These are phyloP conservation scores for Cajanus cajan DNA, from an alignment of 306 rosid species.

Conservation along the genomic window DNA sequence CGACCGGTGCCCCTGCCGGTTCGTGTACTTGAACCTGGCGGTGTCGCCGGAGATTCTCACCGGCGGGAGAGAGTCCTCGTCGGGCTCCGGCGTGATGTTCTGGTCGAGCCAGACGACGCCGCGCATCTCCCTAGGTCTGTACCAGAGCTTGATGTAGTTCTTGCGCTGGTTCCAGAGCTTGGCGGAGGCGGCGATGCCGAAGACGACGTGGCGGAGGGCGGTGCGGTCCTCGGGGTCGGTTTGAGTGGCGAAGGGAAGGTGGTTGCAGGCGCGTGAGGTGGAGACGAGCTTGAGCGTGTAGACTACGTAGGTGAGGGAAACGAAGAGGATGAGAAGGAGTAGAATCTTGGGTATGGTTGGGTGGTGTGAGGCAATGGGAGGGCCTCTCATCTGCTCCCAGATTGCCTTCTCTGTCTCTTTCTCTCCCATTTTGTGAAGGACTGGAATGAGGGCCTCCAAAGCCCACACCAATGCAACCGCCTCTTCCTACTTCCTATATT, in stretches of 20 bases:
- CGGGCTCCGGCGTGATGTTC: constrained; percentile 6
- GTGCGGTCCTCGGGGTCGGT: constrained; percentile 23
- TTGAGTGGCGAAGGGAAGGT: constrained; percentile 34
- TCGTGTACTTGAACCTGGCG: constrained; percentile 53
- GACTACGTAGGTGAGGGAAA: constrained; percentile 66
- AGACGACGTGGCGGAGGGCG: constrained; percentile 60
- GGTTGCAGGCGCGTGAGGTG: constrained; percentile 56
- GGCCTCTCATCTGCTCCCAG: constrained; percentile 68
- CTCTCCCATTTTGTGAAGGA: constrained; percentile 9
- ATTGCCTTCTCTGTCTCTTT: constrained; percentile 58
- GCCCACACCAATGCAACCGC: too few relatives aligned
- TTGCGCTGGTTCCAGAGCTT: constrained; percentile 83
- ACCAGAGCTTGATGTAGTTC: constrained; percentile 94
- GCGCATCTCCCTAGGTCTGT: constrained; percentile 61
- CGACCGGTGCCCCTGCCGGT: constrained; percentile 91
- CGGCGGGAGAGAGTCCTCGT: constrained; percentile 54
- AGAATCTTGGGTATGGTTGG: constrained; percentile 54
- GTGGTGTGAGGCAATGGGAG: constrained; percentile 42
- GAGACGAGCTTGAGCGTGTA: constrained; percentile 84
- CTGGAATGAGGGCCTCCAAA: not conserved
- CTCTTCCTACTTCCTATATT: too few relatives aligned
- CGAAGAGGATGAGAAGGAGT: constrained; percentile 67
- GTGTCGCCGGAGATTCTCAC: constrained; percentile 77
- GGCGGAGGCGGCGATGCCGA: constrained; percentile 95
- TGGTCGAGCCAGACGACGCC: constrained; percentile 93